phyloP scores from a whole-genome alignment of 352 stramenopile species.

The Pythium phragmitis region DNA sequence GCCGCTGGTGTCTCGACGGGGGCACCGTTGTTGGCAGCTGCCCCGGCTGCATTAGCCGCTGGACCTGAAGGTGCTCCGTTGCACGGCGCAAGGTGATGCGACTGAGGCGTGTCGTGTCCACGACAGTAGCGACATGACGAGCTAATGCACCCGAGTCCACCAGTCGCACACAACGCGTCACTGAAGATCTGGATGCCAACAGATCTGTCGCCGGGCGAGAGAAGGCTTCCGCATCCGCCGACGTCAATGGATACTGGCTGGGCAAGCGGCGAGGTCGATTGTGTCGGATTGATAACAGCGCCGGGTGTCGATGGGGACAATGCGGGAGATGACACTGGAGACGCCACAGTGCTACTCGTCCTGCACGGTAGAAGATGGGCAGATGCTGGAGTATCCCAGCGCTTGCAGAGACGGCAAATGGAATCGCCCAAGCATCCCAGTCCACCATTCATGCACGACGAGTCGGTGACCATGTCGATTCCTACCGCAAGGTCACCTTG shows the following conservation, averaged over 20 bases:
- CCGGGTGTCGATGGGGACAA: neutral
- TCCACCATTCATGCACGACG: constrained; percentile 8
- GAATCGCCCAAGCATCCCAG: constrained; percentile 9
- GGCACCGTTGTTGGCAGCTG: neutral
- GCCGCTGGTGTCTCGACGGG: neutral
- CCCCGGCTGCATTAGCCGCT: neutral
- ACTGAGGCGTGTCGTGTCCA: constrained; percentile 9
- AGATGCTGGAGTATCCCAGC: constrained; percentile 2
- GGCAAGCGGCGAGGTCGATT: neutral
- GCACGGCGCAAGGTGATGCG: constrained; percentile 7
- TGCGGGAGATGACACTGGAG: neutral
- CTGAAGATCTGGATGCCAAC: constrained; percentile 9
- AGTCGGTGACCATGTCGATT: constrained; percentile 18
- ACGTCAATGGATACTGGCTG: neutral
- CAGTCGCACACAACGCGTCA: constrained; percentile 10
- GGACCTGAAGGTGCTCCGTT: neutral
- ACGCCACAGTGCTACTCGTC: neutral
- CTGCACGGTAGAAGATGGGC: constrained; percentile 1
- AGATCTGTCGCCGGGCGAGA: neutral
- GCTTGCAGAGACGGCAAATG: constrained; percentile 13
- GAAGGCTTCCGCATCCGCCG: neutral
- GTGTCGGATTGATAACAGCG: neutral
- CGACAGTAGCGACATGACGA: constrained; percentile 14
- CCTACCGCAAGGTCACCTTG: constrained; percentile 31
- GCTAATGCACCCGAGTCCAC: constrained; percentile 15